Evolutionary conservation across 805 yeast species (phyloP), one percentile per base, ranked within the genome.

Genomic region (Metschnikowia anglica): DNA sequence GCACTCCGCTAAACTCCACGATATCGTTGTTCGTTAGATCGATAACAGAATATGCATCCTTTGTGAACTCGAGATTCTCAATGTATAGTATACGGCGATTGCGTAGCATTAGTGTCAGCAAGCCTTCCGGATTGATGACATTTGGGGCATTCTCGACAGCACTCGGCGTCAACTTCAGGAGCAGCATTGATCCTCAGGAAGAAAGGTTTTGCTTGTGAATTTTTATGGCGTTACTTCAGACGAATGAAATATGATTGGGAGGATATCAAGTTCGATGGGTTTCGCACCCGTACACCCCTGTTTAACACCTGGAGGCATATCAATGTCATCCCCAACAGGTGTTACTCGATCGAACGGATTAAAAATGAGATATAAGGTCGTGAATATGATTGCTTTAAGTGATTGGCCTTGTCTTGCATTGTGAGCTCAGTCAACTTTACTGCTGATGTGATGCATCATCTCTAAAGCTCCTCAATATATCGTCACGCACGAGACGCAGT

Each of bases 21-120:
- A 91, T 63, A 25, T 79, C 83, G 62, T 91, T 91, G 55, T 84
- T 82, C 0, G 91, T 79, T 24, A 91, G 58, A 59, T 91, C 97
- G 2, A 91, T 62, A 12, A 73, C 78, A 46, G 73, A 82, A 58
- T 63, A 64, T 32, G 52, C 53, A 44, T 63, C 61, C 28, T 58
- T 53, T 9, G 66, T 56, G 28, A 54, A 50, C 6, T 63, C 63
- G 19, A 70, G 56, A 42, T 65, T 68, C 42, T 70, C 75, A 24
- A 71, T 55, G 41, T 44, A 58, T 4, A 65, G 60, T 5, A 69
- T 57, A 24, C 61, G 61, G 18, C 59, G 55, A 46, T 55, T 52
- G 31, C 76, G 60, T 39, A 71, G 59, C 47, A 57, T 65, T 15
- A 71, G 55, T 2, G 70, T 65, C 28, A 60, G 52, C 42, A 63